phyloP scores from a whole-genome alignment of 345 rosid species.

The Brassica rapa region DNA sequence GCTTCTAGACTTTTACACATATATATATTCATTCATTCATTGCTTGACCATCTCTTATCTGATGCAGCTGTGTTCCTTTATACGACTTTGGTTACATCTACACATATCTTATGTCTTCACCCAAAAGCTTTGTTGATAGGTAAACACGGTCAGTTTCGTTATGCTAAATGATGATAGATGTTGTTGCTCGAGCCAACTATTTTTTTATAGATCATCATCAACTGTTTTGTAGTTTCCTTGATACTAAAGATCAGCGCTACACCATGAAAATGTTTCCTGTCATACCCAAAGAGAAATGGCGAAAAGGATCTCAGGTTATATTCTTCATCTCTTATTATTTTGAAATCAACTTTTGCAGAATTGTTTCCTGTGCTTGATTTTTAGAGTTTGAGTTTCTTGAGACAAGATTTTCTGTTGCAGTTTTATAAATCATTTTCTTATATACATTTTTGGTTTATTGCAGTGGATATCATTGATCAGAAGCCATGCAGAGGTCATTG shows the following conservation, averaged over 20 bases:
- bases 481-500: slow-evolving; percentile 73
- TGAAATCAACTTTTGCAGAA: not conserved
- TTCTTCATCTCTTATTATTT: not conserved
- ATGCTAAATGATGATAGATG: slow-evolving; percentile 6
- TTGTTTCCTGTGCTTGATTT: not conserved
- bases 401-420: not conserved
- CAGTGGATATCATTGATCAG: slow-evolving; percentile 87
- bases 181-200: not conserved
- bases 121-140: slow-evolving; percentile 94
- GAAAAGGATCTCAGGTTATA: slow-evolving; percentile 90
- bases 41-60: not conserved
- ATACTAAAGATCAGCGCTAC: slow-evolving; percentile 69
- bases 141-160: slow-evolving; percentile 47
- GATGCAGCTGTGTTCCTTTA: slow-evolving; percentile 86
- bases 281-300: slow-evolving; percentile 67
- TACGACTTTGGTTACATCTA: slow-evolving; percentile 84
- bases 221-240: slow-evolving; percentile 61
- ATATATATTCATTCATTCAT: too few species aligned
- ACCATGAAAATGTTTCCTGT: slow-evolving; percentile 69
- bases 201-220: slow-evolving; percentile 8
- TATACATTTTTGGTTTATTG: slow-evolving; percentile 13
- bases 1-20: not conserved
- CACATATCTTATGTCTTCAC: slow-evolving; percentile 74
- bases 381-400: not conserved
- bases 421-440: not conserved